phyloP scores from a whole-genome alignment of 2,329 filamentous ascomycete species.

The Lecanicillium sp. region DNA sequence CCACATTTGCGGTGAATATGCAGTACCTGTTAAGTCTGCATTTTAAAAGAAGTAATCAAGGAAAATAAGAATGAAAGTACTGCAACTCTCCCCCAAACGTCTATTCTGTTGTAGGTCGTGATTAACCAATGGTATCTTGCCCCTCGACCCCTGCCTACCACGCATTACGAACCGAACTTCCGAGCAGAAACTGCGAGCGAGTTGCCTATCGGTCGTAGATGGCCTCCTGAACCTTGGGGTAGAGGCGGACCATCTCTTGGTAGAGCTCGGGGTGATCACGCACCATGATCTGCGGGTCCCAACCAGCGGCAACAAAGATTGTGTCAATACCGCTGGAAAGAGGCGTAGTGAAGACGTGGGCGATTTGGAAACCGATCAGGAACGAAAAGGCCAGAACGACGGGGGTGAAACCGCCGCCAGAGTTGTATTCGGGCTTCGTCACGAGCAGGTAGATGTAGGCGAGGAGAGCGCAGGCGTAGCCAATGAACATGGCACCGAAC shows the following conservation, averaged over 20 bases:
- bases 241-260: constrained; percentile 68
- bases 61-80: no score
- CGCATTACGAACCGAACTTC: background rate
- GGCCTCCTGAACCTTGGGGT: constrained; percentile 74
- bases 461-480: constrained; percentile 71
- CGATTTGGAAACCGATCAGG: constrained; percentile 82
- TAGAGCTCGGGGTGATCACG: constrained; percentile 78
- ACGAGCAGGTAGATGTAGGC: constrained; percentile 82
- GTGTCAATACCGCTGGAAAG: constrained; percentile 85
- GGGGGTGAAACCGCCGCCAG: constrained; percentile 57
- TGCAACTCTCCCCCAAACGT: background rate
- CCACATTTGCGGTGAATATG: no score
- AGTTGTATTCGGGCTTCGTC: constrained; percentile 74
- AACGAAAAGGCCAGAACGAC: constrained; percentile 81
- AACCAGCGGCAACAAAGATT: constrained; percentile 73
- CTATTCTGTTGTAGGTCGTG: background rate
- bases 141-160: no score
- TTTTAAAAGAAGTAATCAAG: no score
- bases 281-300: constrained; percentile 67
- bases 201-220: constrained; percentile 36
- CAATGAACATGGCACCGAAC: constrained; percentile 77
- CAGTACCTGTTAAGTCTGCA: no score
- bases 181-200: no score
- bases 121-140: no score
- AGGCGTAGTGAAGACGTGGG: constrained; percentile 83